Base-by-base conservation (phyloP, 106 monocot genomes). In the Dendrobium huoshanense region DNA sequence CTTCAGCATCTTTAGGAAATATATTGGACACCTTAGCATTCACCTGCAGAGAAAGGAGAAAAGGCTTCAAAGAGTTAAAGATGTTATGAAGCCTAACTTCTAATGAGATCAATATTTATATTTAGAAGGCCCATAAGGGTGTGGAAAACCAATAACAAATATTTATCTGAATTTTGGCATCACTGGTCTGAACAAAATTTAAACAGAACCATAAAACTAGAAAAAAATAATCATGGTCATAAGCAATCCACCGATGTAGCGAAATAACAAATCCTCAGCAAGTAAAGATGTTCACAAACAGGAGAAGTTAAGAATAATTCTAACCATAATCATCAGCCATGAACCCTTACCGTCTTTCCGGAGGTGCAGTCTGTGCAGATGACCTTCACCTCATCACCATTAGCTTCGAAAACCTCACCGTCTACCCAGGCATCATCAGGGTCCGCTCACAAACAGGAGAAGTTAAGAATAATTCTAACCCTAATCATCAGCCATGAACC, bases 381-480 rank as follows among this genome's bases (percentile, higher is more conserved):
- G 75, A 96, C 80, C 79, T 85, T 93, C 55, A 93, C 59, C 41
- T 88, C 85, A 64, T 91, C 87, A 24, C 84, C 91, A 44, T 84
- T 81, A 72, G 91, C 80, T 77, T 85, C 84, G 67, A 87, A 41
- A 20, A 93, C 91, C 80, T 90, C 87, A 48, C 95, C 95, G 84
- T 91, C 95, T 58, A 93, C 86, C 95, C 95, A 96, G 78, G 93
- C 85, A 80, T 79, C 89, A 29, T 83, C 85, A 17, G 95, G 84
- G 83, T 96, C 90, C 82, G 86, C 93, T 76, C n/a, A 48, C 4
- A 0, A 27, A 25, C 1, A 48, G 25, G 25, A 48, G 48, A 25
- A 41, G 9, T 27, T 15, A 76, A 76, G 49, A 41, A 76, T 22
- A 45, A 43, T 70, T 33, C 33, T 70, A 70, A 31, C 70, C 42